phyloP scores from a whole-genome alignment of 352 stramenopile species.

The Phytopythium delawarense region DNA sequence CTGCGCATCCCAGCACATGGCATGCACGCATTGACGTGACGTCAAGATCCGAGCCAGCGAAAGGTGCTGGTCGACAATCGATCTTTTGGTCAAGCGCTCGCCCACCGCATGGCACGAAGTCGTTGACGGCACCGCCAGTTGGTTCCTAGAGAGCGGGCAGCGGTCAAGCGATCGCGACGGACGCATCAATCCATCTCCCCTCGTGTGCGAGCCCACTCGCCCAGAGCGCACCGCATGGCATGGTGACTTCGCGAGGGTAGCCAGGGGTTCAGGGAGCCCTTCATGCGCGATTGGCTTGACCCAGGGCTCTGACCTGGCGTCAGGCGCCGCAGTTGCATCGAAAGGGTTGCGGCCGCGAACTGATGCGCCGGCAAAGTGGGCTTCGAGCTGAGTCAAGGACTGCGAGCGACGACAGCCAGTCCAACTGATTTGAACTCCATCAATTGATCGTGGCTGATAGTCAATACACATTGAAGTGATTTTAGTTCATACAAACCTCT shows the following conservation, averaged over 20 bases:
- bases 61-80: no score
- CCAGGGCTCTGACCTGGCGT: neutral
- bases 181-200: neutral
- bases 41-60: no score
- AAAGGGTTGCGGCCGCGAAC: neutral
- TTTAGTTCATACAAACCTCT: no score
- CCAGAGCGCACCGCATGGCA: neutral
- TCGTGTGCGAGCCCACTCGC: neutral
- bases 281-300: neutral
- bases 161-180: neutral
- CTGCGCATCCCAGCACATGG: neutral
- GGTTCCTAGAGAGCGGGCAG: neutral
- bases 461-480: neutral
- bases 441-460: neutral
- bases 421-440: neutral
- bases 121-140: neutral
- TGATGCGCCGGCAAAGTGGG: neutral
- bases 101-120: neutral
- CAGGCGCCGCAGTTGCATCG: neutral
- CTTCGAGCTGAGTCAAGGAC: neutral
- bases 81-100: neutral
- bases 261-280: neutral
- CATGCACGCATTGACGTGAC: neutral
- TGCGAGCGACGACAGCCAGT: neutral
- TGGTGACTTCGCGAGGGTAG: neutral